Conservation (phyloP, 805 yeast species). For the Barnettozyma wickerhamii region DNA sequence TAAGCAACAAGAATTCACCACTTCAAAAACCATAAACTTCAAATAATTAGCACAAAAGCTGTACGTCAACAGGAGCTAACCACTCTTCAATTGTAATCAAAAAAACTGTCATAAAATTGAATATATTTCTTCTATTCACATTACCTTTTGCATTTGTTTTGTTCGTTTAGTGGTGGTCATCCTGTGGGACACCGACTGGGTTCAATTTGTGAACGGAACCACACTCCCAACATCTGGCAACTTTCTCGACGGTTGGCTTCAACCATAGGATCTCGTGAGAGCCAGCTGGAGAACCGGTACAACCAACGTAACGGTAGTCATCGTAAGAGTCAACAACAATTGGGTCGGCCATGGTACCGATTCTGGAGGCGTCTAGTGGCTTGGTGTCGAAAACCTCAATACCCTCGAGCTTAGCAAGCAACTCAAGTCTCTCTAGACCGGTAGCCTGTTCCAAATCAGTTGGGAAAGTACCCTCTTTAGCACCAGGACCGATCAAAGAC, state of each 20-base stretch:
- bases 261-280: constrained; percentile 92
- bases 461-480: constrained; percentile 79
- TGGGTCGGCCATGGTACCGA: constrained; percentile 89
- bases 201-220: constrained; percentile 91
- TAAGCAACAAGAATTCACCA: no score
- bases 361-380: constrained; percentile 84
- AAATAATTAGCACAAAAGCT: not conserved
- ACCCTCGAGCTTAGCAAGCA: constrained; percentile 93
- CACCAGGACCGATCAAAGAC: constrained; percentile 89
- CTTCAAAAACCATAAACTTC: no score
- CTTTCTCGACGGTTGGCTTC: constrained; percentile 76
- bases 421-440: constrained; percentile 95
- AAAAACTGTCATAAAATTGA: not conserved
- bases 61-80: no score
- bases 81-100: not conserved
- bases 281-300: constrained; percentile 94
- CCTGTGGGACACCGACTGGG: constrained; percentile 77
- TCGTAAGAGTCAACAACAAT: constrained; percentile 85
- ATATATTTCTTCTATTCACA: not conserved
- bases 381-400: constrained; percentile 86
- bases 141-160: not conserved
- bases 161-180: constrained; percentile 34
- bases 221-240: constrained; percentile 98
- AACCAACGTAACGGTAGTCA: constrained; percentile 92
- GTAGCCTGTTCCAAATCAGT: constrained; percentile 95